Evolutionary conservation across 2,329 filamentous ascomycete species (phyloP), one percentile per base, ranked within the genome.

Genomic region (Cordyceps sp.): DNA sequence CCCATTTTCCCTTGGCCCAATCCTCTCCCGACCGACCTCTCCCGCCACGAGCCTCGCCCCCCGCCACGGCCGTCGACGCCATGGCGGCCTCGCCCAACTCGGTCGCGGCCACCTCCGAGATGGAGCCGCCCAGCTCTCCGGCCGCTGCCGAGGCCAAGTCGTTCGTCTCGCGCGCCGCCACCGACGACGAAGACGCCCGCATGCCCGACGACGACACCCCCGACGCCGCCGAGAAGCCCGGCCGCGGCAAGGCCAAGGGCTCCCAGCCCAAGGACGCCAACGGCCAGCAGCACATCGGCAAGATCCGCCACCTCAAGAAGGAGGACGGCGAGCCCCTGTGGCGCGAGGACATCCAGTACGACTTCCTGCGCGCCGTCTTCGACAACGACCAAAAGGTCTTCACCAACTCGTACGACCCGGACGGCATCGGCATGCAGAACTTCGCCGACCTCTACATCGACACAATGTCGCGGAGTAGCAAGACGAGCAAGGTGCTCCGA

Each of bases 361-460:
- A 90, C 54, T 90, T 92, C 45, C 65, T 92, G 42, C 73, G 73
- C 43, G 69, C 74, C 31, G 75, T 92, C 39, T 90, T 92, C 50
- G 77, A 86, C 48, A 70, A 90, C 47, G 66, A 78, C 2, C 51
- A 61, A 32, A 61, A 61, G 39, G 85, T 85, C 48, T 98, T 98
- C 53, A 93, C 84, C 49, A 93, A 93, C 51, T 80, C 81, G 52
- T 93, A 88, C 53, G 85, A 93, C 44, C 53, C 62, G 4, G 55
- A 60, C 6, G 50, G 46, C 30, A 48, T 64, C 14, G 69, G 69
- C 35, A 76, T 78, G 47, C 75, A 80, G 46, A 80, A 72, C 42
- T 98, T 98, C 53, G 86, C 90, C 38, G 86, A 96, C 53, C 73
- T 98, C 37, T 98, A 98, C 58, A 88, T 98, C 47, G 90, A 96